Conservation (phyloP, 805 yeast species). For the Ogataea haglerorum region DNA sequence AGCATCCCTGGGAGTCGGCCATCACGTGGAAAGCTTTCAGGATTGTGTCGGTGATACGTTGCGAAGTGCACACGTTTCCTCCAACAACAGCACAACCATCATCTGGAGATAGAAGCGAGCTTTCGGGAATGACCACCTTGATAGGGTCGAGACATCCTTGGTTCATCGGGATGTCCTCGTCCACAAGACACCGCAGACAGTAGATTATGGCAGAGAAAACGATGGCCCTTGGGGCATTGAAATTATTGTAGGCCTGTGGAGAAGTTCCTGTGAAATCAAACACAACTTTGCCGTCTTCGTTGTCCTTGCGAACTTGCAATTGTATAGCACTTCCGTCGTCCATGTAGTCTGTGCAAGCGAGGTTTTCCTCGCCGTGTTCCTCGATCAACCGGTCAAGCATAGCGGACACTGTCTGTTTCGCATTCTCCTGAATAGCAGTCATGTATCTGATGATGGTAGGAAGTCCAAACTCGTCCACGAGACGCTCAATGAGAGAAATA, state of each 20-base stretch:
- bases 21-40: conserved; percentile 82
- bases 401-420: conserved; percentile 64
- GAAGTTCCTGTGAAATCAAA: conserved; percentile 89
- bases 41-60: conserved; percentile 86
- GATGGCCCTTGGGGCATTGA: conserved; percentile 91
- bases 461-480: conserved; percentile 62
- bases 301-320: conserved; percentile 48
- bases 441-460: conserved; percentile 65
- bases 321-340: conserved; percentile 75
- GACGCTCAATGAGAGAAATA: conserved; percentile 54
- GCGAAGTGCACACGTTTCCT: conserved; percentile 94
- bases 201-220: conserved; percentile 86
- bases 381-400: conserved; percentile 44
- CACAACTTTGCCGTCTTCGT: conserved; percentile 49
- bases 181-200: conserved; percentile 79
- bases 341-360: conserved; percentile 62
- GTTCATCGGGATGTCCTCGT: conserved; percentile 85
- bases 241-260: conserved; percentile 81
- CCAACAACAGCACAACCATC: conserved; percentile 91
- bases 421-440: conserved; percentile 79
- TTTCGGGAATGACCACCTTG: conserved; percentile 58
- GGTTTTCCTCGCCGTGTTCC: conserved; percentile 37
- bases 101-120: conserved; percentile 68
- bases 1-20: conserved; percentile 95
- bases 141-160: conserved; percentile 90